phyloP scores from a whole-genome alignment of 305 asterid genomes.

The Solanum aculeatissimum region DNA sequence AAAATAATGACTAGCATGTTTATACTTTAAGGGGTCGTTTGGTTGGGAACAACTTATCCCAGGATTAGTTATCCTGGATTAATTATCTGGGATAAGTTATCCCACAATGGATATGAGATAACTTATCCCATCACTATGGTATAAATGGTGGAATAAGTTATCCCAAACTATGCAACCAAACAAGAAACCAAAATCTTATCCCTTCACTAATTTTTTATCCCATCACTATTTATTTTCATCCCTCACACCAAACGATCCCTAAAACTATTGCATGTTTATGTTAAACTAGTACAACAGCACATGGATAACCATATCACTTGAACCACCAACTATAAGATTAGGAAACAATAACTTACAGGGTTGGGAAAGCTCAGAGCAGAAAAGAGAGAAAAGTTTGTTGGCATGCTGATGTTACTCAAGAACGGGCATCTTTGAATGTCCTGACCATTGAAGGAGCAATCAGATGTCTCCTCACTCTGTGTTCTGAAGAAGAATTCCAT shows the following conservation, averaged over 20 bases:
- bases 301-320: neutral
- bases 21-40: too few relatives aligned
- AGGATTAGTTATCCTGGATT: too few relatives aligned
- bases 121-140: too few relatives aligned
- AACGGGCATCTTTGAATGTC: conserved; percentile 63
- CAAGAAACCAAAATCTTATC: too few relatives aligned
- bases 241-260: too few relatives aligned
- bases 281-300: neutral
- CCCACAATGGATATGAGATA: too few relatives aligned
- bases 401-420: conserved; percentile 62
- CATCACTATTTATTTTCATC: too few relatives aligned
- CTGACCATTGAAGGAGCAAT: conserved; percentile 37
- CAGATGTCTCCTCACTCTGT: conserved; percentile 33
- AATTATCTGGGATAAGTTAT: too few relatives aligned
- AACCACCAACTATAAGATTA: neutral
- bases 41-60: too few relatives aligned
- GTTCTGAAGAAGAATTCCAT: conserved; percentile 53
- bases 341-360: conserved; percentile 36
- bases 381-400: conserved; percentile 62
- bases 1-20: neutral
- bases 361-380: conserved; percentile 36
- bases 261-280: neutral
- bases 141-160: too few relatives aligned
- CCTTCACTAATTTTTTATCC: too few relatives aligned
- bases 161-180: too few relatives aligned